phyloP scores from a whole-genome alignment of 2,329 filamentous ascomycete genomes.

The Mycosphaerelloides madeirae region DNA sequence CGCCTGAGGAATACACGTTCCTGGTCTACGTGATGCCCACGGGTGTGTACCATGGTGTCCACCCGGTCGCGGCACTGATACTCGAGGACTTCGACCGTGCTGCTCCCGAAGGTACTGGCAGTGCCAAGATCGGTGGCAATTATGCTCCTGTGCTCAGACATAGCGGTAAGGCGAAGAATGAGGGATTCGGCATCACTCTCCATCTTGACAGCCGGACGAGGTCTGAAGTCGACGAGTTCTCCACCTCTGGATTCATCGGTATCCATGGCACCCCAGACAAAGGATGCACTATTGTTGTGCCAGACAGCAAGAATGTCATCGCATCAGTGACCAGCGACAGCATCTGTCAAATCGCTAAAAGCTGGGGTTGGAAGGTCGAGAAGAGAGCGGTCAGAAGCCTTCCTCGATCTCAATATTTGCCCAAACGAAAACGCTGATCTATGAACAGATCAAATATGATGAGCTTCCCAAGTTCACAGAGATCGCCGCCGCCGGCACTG shows the following conservation, averaged over 20 bases:
- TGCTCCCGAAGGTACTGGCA: constrained; percentile 84
- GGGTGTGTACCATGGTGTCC: constrained; percentile 86
- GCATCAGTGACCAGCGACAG: constrained; percentile 80
- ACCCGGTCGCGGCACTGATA: constrained; percentile 81
- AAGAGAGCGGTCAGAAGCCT: constrained; percentile 54
- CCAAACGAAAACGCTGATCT: not conserved
- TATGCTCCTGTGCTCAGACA: constrained; percentile 88
- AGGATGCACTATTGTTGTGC: constrained; percentile 69
- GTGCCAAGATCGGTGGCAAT: constrained; percentile 92
- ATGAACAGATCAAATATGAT: constrained; percentile 60
- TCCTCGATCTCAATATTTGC: too few relatives aligned
- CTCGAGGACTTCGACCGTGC: constrained; percentile 91
- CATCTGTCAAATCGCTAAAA: constrained; percentile 67
- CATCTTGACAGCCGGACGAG: constrained; percentile 83
- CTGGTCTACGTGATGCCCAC: constrained; percentile 86
- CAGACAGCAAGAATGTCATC: constrained; percentile 82
- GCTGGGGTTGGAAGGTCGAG: constrained; percentile 82
- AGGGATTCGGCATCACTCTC: constrained; percentile 89
- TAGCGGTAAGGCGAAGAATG: constrained; percentile 71
- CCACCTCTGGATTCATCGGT: constrained; percentile 88
- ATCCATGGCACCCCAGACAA: constrained; percentile 54
- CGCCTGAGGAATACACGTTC: constrained; percentile 90
- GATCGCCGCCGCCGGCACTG: constrained; percentile 87
- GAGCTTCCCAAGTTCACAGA: constrained; percentile 64
- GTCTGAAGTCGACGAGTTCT: constrained; percentile 91